Conservation (phyloP, 495 filamentous ascomycete genomes). For the Lophiotrema nucula region DNA sequence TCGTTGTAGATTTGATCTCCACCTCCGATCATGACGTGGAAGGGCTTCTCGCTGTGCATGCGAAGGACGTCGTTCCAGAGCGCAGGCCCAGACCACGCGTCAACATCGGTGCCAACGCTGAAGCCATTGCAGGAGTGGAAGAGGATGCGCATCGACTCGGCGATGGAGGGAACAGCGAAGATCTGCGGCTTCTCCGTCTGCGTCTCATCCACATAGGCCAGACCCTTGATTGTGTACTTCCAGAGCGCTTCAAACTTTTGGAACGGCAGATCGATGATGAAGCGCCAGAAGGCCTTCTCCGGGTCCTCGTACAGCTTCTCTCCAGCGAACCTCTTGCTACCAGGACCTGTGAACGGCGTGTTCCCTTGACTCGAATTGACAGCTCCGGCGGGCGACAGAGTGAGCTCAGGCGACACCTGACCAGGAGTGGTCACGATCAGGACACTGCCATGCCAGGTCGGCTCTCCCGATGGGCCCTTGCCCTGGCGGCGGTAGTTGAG, state of each 20-base stretch:
- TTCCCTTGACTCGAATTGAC: slow-evolving; percentile 25
- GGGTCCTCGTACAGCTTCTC: slow-evolving; percentile 77
- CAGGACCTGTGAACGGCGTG: slow-evolving; percentile 11
- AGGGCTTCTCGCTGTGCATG: slow-evolving; percentile 64
- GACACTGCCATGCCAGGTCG: slow-evolving; percentile 78
- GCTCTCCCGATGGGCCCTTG: slow-evolving; percentile 46
- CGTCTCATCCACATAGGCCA: slow-evolving; percentile 46
- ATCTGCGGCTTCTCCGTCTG: slow-evolving; percentile 19
- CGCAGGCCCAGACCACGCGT: slow-evolving; percentile 75
- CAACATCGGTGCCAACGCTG: slow-evolving; percentile 85
- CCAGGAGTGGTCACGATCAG: slow-evolving; percentile 73
- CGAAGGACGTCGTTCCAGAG: slow-evolving; percentile 91
- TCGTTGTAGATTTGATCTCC: slow-evolving; percentile 97
- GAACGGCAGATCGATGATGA: slow-evolving; percentile 61
- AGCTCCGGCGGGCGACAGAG: slow-evolving; percentile 49
- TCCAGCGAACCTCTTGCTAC: slow-evolving; percentile 44
- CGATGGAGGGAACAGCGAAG: slow-evolving; percentile 73
- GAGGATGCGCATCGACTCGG: slow-evolving; percentile 90
- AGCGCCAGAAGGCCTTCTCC: slow-evolving; percentile 78
- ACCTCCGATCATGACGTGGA: slow-evolving; percentile 95
- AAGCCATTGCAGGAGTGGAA: slow-evolving; percentile 98
- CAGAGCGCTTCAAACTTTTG: slow-evolving; percentile 55
- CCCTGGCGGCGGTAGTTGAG: slow-evolving; percentile 85
- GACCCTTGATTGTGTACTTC: slow-evolving; percentile 57
- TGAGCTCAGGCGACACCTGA: slow-evolving; percentile 51